Evolutionary conservation across 208 protist species (phyloP).

Genomic region (Trypanosoma avium): DNA sequence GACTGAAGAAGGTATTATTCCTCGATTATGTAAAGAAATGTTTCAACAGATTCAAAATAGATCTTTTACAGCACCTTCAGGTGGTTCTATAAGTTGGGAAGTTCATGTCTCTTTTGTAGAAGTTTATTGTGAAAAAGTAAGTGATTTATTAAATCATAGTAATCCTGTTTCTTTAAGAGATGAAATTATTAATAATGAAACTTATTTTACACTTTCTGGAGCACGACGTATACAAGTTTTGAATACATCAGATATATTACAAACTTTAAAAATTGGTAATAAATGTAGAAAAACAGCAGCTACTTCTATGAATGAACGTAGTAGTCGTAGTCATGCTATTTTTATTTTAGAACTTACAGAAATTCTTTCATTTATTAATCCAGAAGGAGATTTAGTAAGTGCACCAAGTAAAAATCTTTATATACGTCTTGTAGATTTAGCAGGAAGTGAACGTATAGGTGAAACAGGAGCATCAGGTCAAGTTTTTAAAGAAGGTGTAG

Average conservation of each 20-base stretch:
- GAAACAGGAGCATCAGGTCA: conserved; percentile 73
- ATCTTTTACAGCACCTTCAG: conserved; percentile 37
- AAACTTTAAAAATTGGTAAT: conserved; percentile 69
- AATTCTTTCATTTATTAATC: conserved; percentile 53
- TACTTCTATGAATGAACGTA: conserved; percentile 81
- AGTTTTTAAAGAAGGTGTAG: conserved; percentile 79
- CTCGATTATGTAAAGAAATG: conserved; percentile 78
- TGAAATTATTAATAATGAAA: conserved; percentile 58
- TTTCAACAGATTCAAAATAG: conserved; percentile 61
- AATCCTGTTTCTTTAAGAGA: conserved; percentile 61
- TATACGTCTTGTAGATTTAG: conserved; percentile 86
- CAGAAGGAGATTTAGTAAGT: conserved; percentile 50
- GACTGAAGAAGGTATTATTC: conserved; percentile 73
- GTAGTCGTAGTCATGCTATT: conserved; percentile 86
- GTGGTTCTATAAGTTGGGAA: conserved; percentile 72
- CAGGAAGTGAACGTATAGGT: conserved; percentile 84
- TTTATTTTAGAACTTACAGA: conserved; percentile 83
- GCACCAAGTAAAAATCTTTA: conserved; percentile 64
- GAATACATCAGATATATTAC: conserved; percentile 57
- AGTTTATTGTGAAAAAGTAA: conserved; percentile 90
- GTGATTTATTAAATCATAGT: conserved; percentile 77
- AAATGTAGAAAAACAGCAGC: conserved; percentile 61
- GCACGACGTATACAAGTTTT: conserved; percentile 47
- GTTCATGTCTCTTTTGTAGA: conserved; percentile 86
- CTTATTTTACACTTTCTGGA: conserved; percentile 62